Conservation (phyloP, 495 filamentous ascomycete genomes). For the Penicillium crystallinum region DNA sequence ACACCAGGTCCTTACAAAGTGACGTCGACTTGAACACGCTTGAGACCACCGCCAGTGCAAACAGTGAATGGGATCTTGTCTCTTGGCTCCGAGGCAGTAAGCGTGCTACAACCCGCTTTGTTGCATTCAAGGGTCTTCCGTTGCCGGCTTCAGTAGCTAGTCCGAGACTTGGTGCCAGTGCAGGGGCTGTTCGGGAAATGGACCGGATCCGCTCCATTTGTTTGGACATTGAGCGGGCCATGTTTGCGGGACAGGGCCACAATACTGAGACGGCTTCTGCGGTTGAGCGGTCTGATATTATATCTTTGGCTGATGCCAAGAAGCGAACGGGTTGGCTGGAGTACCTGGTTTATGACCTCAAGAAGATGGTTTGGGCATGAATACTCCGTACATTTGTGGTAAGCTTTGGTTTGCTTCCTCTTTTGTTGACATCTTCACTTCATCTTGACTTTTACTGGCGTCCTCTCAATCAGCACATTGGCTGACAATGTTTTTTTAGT, state of each 20-base stretch:
- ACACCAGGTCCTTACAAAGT: constrained; percentile 75
- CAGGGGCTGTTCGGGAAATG: constrained; percentile 52
- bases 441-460: no score
- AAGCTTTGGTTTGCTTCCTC: not conserved
- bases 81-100: constrained; percentile 39
- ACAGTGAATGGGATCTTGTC: constrained; percentile 33
- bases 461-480: no score
- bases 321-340: constrained; percentile 83
- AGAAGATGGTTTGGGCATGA: constrained; percentile 88
- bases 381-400: not conserved
- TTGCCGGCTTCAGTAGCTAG: constrained; percentile 34
- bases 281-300: constrained; percentile 70
- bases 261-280: constrained; percentile 20
- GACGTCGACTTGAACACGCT: constrained; percentile 29
- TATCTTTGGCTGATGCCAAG: constrained; percentile 76
- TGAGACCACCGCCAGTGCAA: constrained; percentile 21
- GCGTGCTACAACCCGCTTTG: constrained; percentile 35
- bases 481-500: no score
- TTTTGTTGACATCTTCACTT: not conserved
- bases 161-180: constrained; percentile 19
- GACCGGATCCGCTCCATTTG: constrained; percentile 70
- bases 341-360: constrained; percentile 76
- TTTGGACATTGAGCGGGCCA: constrained; percentile 48
- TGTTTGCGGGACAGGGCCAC: constrained; percentile 24
- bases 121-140: constrained; percentile 53